Percentiles rank a stretch among this genome's conserved stretches.
phyloP scores from a whole-genome alignment of 768 basidiomycete species.

The Russula brevipes region DNA sequence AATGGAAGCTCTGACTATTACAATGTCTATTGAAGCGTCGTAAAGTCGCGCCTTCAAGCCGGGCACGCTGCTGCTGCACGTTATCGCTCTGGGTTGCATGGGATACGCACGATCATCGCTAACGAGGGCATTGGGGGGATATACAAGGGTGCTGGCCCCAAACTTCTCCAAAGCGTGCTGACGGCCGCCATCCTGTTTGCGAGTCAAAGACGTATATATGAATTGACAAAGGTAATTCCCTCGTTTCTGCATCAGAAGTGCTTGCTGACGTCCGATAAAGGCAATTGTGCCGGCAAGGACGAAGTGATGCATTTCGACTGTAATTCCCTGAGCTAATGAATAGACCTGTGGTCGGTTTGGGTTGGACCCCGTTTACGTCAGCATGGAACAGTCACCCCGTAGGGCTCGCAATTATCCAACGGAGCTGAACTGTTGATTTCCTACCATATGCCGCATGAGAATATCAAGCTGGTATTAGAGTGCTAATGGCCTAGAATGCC shows the following conservation, averaged over 20 bases:
- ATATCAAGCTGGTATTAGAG: background rate
- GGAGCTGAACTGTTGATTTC: background rate
- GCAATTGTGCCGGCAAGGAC: background rate
- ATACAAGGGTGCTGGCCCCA: conserved; percentile 83
- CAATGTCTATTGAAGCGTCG: conserved; percentile 39
- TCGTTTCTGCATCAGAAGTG: background rate
- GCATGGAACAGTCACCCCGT: too few species aligned
- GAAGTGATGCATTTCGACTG: conserved; percentile 1
- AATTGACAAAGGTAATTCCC: conserved; percentile 50
- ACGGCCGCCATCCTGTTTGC: conserved; percentile 94
- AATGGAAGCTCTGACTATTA: conserved; percentile 1
- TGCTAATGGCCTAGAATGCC: background rate
- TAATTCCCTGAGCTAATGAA: background rate
- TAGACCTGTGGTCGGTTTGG: too few species aligned
- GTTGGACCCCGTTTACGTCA: too few species aligned
- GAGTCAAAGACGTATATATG: conserved; percentile 77
- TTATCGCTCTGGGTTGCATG: conserved; percentile 73
- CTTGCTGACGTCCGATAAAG: conserved; percentile 2
- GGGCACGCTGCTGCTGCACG: conserved; percentile 60
- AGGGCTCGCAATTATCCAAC: too few species aligned
- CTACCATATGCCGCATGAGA: background rate
- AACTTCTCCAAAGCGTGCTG: conserved; percentile 86
- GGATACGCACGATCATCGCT: conserved; percentile 68
- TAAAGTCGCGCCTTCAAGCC: conserved; percentile 76
- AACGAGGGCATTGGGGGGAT: conserved; percentile 80